Evolutionary conservation across 345 rosid genomes (phyloP), one percentile per base, ranked within the genome.

Genomic region (Acer campestre): DNA sequence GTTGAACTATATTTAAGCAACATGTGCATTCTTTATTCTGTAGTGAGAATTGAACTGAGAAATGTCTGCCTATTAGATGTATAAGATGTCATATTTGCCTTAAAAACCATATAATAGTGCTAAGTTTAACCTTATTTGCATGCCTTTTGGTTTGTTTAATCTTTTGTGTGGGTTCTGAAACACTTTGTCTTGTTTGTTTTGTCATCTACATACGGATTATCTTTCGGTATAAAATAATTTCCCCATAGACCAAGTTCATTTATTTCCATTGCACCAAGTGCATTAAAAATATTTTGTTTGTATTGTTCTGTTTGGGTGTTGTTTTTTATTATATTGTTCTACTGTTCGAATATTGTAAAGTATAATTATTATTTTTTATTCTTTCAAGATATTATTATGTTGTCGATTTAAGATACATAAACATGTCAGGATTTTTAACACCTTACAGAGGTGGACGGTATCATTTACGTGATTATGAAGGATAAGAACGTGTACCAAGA

Each of bases 151-250:
- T 49, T 63, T 4, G 29, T 42, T 18, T 38, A 2, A 56, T 48
- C 42, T 25, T 68, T 7, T 35, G 22, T 68, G 20, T 73, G 61
- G 18, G 38, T 25, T 65, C 67, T 58, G n/a, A 65, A 40, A 27
- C 3, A 9, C 29, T 25, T 25, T 1, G 65, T 58, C 11, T 35
- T 65, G 13, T 35, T 72, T 65, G 1, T 25, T 48, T 81, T 53
- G 58, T 89, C 94, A 62, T 67, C 67, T 20, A 70, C 51, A 76
- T 56, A 89, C 0, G 91, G 92, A 81, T 90, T 87, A 67, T 89
- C 90, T 56, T 40, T 68, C 3, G 94, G 89, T 62, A 85, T 78
- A 11, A 87, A 78, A 63, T 90, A 90, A 79, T 87, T 88, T 82
- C 90, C 94, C 92, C 92, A 86, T 3, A 80, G 70, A 61, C 84